Base-by-base conservation (phyloP, 2,329 filamentous ascomycete species). In the Diaporthe sp. region DNA sequence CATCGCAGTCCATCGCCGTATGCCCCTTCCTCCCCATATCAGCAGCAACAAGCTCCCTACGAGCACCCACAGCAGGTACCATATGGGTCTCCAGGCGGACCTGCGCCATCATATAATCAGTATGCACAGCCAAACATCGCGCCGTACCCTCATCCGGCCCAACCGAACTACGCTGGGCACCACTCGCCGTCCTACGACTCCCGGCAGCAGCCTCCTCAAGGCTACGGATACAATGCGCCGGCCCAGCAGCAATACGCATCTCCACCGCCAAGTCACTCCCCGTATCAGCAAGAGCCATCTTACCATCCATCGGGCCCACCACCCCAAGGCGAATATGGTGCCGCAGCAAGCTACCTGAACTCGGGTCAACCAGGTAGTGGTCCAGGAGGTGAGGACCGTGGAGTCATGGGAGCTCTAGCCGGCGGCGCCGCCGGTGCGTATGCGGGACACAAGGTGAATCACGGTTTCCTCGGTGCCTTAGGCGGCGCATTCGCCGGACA, bases 401-500 rank as follows among this genome's bases (percentile, higher is more conserved):
- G 86, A 75, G 80, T 87, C 25, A 82, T 84, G 69, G 86, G 86
- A 52, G 86, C 86, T 22, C 76, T 87, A 58, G 85, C 85, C 40
- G 86, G 86, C 74, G 86, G 85, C 77, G 80, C 84, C 13, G 82
- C 84, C n/a, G 86, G 86, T 73, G 86, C 83, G 45, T 87, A 83
- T 67, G 83, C 82, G 30, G 86, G 86, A 73, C 83, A 85, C 82
- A 85, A 87, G 79, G 85, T 83, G 76, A 81, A 85, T 77, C 86
- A 87, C 80, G 86, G 86, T 40, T 80, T 87, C 78, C 82, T 87
- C 68, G 86, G 86, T 74, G 83, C 85, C 8, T 81, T 87, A 55
- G 86, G 85, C 74, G 86, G 86, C 55, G 86, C 86, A 42, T 84
- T 87, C 76, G 80, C 85, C 10, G 86, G 86, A 64, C 84, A 83